Conservation (phyloP, 2,329 filamentous ascomycete genomes). For the Hypoxylon sp. region DNA sequence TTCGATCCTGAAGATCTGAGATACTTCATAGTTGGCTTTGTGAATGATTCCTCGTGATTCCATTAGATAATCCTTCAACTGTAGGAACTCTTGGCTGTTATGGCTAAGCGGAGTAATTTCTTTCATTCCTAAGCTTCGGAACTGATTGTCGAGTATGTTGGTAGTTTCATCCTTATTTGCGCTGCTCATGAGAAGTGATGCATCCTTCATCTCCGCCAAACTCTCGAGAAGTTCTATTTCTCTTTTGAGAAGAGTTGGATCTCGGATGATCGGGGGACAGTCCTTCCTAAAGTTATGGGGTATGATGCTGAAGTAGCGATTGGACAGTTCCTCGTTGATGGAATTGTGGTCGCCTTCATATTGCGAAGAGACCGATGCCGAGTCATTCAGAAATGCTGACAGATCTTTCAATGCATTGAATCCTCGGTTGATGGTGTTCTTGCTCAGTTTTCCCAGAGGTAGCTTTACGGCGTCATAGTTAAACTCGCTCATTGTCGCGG, state of each 20-base stretch:
- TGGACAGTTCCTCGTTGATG: slow-evolving; percentile 75
- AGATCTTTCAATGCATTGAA: slow-evolving; percentile 84
- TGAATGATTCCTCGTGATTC: slow-evolving; percentile 78
- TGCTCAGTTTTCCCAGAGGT: slow-evolving; percentile 86
- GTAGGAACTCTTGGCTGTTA: slow-evolving; percentile 71
- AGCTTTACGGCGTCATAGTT: slow-evolving; percentile 83
- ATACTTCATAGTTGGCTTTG: slow-evolving; percentile 68
- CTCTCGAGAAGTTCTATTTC: slow-evolving; percentile 86
- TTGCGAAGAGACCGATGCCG: slow-evolving; percentile 58
- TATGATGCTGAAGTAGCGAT: slow-evolving; percentile 84
- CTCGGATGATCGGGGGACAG: slow-evolving; percentile 76
- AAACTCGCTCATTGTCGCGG: slow-evolving; percentile 72
- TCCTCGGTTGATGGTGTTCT: slow-evolving; percentile 79
- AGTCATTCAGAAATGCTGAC: slow-evolving; percentile 72
- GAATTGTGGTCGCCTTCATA: slow-evolving; percentile 56
- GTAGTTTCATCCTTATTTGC: slow-evolving; percentile 67
- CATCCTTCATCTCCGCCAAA: slow-evolving; percentile 87
- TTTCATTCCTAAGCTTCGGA: slow-evolving; percentile 75
- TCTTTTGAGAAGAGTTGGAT: slow-evolving; percentile 71
- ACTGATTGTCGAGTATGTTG: slow-evolving; percentile 78
- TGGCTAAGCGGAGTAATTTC: slow-evolving; percentile 80
- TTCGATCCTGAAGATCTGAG: slow-evolving; percentile 86
- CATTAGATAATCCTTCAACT: slow-evolving; percentile 75
- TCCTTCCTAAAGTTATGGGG: slow-evolving; percentile 81
- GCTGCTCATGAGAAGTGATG: slow-evolving; percentile 81